Conservation (phyloP, 371 early-diverging fungal genomes). For the Mortierella polycephala region DNA sequence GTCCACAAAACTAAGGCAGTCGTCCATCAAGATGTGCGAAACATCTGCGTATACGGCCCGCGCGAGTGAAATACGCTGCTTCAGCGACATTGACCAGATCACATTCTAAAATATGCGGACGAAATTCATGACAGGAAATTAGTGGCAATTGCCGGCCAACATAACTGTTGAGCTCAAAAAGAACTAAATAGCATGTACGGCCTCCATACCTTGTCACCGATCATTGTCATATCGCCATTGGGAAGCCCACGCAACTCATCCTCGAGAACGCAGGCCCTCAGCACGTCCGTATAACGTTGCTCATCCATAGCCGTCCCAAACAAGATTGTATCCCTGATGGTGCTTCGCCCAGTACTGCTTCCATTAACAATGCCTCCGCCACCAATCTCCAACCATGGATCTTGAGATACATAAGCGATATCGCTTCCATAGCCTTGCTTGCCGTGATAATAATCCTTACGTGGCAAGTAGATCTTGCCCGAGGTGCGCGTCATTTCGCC, state of each 20-base stretch:
- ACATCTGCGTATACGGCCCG: conserved; percentile 48
- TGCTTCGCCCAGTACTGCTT: conserved; percentile 41
- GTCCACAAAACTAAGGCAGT: conserved; percentile 52
- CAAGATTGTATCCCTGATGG: conserved; percentile 61
- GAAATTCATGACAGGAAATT: neutral
- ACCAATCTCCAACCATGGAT: conserved; percentile 54
- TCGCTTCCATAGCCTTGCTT: conserved; percentile 54
- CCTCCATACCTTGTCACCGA: conserved; percentile 42
- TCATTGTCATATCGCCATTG: conserved; percentile 47
- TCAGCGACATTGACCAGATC: conserved; percentile 53
- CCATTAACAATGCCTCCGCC: conserved; percentile 32
- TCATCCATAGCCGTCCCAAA: conserved; percentile 62
- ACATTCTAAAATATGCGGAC: conserved; percentile 17
- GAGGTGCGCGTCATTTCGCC: conserved; percentile 51
- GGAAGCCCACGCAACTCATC: conserved; percentile 58
- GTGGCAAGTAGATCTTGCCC: conserved; percentile 52
- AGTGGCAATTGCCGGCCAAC: neutral
- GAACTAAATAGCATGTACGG: too few species aligned
- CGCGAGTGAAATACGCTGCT: conserved; percentile 52
- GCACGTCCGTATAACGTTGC: conserved; percentile 64
- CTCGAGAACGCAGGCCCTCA: conserved; percentile 72
- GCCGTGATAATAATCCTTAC: conserved; percentile 52
- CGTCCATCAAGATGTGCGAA: conserved; percentile 51
- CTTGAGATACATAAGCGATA: conserved; percentile 49
- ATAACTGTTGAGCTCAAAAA: neutral